These are phyloP conservation scores for Clathrospora elynae DNA, from an alignment of 2,329 filamentous ascomycete species.

Conservation along the genomic window DNA sequence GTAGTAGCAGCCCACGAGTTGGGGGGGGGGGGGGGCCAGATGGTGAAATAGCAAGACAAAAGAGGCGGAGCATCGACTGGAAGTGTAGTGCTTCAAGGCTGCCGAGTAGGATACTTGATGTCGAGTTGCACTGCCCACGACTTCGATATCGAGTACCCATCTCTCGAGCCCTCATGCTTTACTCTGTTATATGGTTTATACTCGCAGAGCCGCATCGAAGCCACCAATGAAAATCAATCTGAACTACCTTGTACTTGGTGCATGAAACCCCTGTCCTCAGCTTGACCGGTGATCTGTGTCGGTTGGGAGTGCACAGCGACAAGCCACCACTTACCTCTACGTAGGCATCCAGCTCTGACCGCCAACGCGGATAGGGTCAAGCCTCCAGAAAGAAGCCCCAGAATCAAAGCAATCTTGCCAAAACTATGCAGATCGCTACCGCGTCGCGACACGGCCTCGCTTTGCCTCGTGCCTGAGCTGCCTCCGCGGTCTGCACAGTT, in stretches of 20 bases:
- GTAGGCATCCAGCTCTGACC: conserved; percentile 33
- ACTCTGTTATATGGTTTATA: conserved; percentile 39
- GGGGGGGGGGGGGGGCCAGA: no score
- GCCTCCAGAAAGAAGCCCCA: conserved; percentile 29
- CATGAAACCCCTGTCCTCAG: conserved; percentile 9
- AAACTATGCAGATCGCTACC: conserved; percentile 31
- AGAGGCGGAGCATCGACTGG: conserved; percentile 35
- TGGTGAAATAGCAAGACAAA: conserved; percentile 22
- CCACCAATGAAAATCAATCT: conserved; percentile 18
- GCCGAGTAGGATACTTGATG: conserved; percentile 22
- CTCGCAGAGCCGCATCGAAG: conserved; percentile 45
- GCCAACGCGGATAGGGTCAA: conserved; percentile 29
- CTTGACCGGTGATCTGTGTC: conserved; percentile 40
- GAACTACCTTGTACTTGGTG: conserved; percentile 10
- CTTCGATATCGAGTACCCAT: conserved; percentile 27
- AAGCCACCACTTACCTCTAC: conserved; percentile 37
- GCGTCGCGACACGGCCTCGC: conserved; percentile 22
- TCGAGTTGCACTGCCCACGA: conserved; percentile 38
- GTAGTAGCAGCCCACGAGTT: conserved; percentile 15
- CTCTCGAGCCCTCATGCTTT: conserved; percentile 25
- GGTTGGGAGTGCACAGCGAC: conserved; percentile 25
- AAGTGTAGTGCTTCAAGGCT: conserved; percentile 28
- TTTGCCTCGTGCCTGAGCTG: conserved; percentile 19
- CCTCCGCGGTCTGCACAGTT: conserved; percentile 21
- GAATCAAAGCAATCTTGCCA: conserved; percentile 34